Evolutionary conservation across 1,284 basidiomycete genomes (phyloP), one percentile per base, ranked within the genome.

Genomic region (Ganoderma sinense): DNA sequence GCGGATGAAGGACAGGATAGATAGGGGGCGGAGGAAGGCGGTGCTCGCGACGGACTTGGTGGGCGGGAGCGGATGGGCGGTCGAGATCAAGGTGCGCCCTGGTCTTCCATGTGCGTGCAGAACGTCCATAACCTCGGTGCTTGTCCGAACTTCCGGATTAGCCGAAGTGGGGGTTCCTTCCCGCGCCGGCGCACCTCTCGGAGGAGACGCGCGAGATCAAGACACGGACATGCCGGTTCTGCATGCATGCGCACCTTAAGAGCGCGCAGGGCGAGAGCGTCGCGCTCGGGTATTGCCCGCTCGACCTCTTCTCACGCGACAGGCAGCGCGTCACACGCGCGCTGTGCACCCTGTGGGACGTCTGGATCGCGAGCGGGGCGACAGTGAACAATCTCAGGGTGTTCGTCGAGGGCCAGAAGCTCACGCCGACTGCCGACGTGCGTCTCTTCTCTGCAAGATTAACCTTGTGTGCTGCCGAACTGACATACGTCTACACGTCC

Each of bases 121-220:
- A 53, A 16, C 20, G 10, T 41, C 31, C 40, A 4, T 20, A 63
- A 41, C 60, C 33, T 20, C 41, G 39, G 64, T 53, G 63, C 45
- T 62, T 18, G 65, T 59, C 29, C 33, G 61, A 48, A 14, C 14
- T 39, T 29, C 55, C 40, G 26, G n/a, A 16, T 18, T 75, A 97
- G 96, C 96, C 96, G 58, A 98, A 98, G 84, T 98, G 96, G 96
- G 95, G 91, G 3, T 97, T 98, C 81, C 81, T 97, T 39, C 95
- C 96, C 7, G 84, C 84, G 33, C 72, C 86, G 20, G 73, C 78
- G 13, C 85, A 91, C 81, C 83, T 94, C 61, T 90, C 94, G 0
- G 75, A 83, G 2, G 81, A 83, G 63, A 92, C 90, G 0, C 83
- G 81, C 20, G 70, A 77, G 0, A 82, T 90, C 76, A 98, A 97